Evolutionary conservation across 129 eudicot species (phyloP).

Genomic region (Calendula officinalis): DNA sequence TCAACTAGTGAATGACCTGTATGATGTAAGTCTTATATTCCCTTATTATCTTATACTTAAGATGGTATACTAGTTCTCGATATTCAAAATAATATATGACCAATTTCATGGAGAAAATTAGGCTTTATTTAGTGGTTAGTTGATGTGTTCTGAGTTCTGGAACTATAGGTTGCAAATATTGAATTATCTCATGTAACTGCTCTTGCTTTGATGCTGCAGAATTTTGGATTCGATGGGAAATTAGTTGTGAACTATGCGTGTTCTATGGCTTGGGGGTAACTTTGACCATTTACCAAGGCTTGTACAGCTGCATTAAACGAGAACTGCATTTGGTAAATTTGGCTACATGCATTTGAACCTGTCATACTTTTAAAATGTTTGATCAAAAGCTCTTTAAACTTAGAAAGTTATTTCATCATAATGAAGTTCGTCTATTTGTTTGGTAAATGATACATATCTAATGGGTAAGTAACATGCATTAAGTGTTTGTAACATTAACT

Average conservation of each 20-base stretch:
- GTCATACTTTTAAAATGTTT: neutral
- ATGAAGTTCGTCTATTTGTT: slow-evolving; percentile 5
- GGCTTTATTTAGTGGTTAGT: slow-evolving; percentile 13
- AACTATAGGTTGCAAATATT: neutral
- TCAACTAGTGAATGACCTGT: slow-evolving; percentile 77
- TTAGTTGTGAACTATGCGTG: slow-evolving; percentile 95
- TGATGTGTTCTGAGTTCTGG: slow-evolving; percentile 3
- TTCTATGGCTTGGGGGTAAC: slow-evolving; percentile 98
- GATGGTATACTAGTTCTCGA: neutral
- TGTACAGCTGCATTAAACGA: slow-evolving; percentile 19
- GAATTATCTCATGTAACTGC: slow-evolving; percentile 22
- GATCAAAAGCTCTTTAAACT: slow-evolving; percentile 1
- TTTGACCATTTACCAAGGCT: slow-evolving; percentile 18
- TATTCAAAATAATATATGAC: neutral
- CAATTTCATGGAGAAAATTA: neutral
- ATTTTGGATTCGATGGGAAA: slow-evolving; percentile 90
- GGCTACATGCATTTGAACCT: slow-evolving; percentile 6
- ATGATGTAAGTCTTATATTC: slow-evolving; percentile 51
- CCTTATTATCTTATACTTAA: neutral
- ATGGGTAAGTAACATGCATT: neutral
- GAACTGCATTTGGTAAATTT: slow-evolving; percentile 22
- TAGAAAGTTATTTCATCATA: slow-evolving; percentile 1
- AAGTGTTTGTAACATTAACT: too few relatives aligned
- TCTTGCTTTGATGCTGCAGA: slow-evolving; percentile 48
- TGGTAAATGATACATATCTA: too few relatives aligned